phyloP scores from a whole-genome alignment of 805 yeast genomes.

The Kuraishia ogatae region DNA sequence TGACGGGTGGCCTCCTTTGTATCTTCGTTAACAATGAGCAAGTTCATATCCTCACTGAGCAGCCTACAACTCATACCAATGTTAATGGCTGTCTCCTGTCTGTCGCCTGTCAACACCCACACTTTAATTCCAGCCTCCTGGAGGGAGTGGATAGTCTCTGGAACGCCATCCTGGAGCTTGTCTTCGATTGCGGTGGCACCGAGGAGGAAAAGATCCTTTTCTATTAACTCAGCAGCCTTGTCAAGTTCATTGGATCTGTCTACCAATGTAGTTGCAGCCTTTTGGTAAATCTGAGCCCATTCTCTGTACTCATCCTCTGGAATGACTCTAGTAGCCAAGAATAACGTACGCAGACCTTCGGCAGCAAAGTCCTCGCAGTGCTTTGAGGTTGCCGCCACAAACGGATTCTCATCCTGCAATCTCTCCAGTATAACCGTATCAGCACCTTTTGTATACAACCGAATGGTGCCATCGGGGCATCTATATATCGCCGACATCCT shows the following conservation, averaged over 20 bases:
- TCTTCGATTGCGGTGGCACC: constrained; percentile 99
- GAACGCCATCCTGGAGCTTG: constrained; percentile 95
- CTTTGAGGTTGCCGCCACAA: constrained; percentile 69
- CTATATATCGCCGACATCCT: constrained; percentile 94
- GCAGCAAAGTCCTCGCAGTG: constrained; percentile 96
- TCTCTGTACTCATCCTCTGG: constrained; percentile 65
- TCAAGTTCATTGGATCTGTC: constrained; percentile 73
- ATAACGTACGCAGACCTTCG: constrained; percentile 89
- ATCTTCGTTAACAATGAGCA: constrained; percentile 83
- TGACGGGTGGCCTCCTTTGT: constrained; percentile 64
- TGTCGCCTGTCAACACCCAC: constrained; percentile 97
- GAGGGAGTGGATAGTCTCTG: constrained; percentile 90
- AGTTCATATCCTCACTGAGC: constrained; percentile 91
- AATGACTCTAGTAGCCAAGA: constrained; percentile 80
- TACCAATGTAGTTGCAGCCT: constrained; percentile 76
- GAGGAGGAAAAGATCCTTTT: constrained; percentile 63
- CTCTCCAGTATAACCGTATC: constrained; percentile 93
- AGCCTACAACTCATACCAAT: constrained; percentile 97
- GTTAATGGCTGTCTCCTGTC: constrained; percentile 97
- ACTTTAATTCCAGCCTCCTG: constrained; percentile 96
- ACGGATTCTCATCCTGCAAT: constrained; percentile 62
- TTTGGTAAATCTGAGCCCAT: constrained; percentile 63
- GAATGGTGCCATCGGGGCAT: constrained; percentile 87
- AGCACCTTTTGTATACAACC: constrained; percentile 93
- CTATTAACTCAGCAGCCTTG: constrained; percentile 84